Evolutionary conservation across 179 eudicot genomes (phyloP).

Genomic region (Carnegiea gigantea): DNA sequence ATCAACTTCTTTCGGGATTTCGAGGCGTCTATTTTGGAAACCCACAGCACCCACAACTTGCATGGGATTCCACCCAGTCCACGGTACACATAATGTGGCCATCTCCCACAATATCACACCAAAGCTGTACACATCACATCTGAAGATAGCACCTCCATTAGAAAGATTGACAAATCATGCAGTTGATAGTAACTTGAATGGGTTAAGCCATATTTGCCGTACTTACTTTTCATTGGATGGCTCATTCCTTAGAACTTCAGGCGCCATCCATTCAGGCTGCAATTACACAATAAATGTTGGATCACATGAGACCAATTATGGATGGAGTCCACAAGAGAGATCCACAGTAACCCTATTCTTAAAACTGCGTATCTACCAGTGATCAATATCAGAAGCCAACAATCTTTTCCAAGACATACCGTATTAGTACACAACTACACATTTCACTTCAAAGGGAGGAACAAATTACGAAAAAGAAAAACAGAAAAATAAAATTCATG

Average conservation of each 20-base stretch:
- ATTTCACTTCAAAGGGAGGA: no score
- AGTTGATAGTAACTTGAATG: background rate
- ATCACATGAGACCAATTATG: background rate
- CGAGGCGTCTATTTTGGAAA: constrained; percentile 72
- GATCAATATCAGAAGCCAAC: background rate
- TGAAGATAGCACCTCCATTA: constrained; percentile 34
- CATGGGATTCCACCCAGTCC: constrained; percentile 94
- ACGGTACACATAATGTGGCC: constrained; percentile 79
- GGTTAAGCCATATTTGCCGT: background rate
- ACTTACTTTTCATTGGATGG: constrained; percentile 95
- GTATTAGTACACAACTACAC: no score
- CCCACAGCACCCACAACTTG: constrained; percentile 98
- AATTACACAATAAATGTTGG: constrained; percentile 30
- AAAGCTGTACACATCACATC: constrained; percentile 94
- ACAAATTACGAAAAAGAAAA: no score
- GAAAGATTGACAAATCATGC: background rate
- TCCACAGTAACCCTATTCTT: no score
- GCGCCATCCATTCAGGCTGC: constrained; percentile 99
- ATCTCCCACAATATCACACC: constrained; percentile 98
- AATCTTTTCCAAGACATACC: background rate
- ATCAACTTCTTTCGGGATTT: constrained; percentile 65
- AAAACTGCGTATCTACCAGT: no score
- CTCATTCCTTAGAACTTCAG: constrained; percentile 93
- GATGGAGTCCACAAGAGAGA: no score
- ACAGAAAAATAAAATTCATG: no score